Conservation (phyloP, 164 flowering plant species). For the Amborella trichopoda region DNA sequence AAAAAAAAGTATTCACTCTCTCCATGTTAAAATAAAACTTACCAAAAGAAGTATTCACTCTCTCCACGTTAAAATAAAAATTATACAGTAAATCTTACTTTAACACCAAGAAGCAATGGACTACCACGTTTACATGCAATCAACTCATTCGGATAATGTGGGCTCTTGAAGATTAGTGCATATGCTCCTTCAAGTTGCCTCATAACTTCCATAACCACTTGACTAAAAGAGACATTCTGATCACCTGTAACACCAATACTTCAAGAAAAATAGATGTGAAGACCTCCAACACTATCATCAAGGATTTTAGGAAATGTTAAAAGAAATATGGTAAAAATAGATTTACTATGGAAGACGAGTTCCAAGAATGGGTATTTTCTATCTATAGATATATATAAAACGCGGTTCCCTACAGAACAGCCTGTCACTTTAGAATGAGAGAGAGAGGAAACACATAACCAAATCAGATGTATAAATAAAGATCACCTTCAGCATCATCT, state of each 20-base stretch:
- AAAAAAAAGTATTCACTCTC: no score
- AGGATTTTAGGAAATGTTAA: no score
- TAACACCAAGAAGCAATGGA: conserved; percentile 90
- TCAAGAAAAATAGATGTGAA: conserved; percentile 4
- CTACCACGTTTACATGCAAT: conserved; percentile 99
- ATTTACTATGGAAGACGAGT: no score
- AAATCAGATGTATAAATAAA: not conserved
- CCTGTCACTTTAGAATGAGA: no score
- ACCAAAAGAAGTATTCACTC: no score
- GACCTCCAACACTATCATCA: no score
- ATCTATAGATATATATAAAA: not conserved
- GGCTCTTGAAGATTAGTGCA: conserved; percentile 92
- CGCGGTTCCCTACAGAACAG: no score
- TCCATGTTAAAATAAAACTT: no score
- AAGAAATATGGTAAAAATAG: no score
- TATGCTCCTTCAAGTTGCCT: conserved; percentile 99
- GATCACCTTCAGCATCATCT: conserved; percentile 59
- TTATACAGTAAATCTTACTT: conserved; percentile 78
- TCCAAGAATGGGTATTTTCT: no score
- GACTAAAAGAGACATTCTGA: conserved; percentile 62
- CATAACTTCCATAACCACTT: conserved; percentile 96
- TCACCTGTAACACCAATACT: conserved; percentile 44
- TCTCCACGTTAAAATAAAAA: not conserved
- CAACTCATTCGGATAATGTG: conserved; percentile 92
- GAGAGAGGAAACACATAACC: not conserved